phyloP scores from a whole-genome alignment of 2,329 filamentous ascomycete species.

The Magnaporthales sp. region DNA sequence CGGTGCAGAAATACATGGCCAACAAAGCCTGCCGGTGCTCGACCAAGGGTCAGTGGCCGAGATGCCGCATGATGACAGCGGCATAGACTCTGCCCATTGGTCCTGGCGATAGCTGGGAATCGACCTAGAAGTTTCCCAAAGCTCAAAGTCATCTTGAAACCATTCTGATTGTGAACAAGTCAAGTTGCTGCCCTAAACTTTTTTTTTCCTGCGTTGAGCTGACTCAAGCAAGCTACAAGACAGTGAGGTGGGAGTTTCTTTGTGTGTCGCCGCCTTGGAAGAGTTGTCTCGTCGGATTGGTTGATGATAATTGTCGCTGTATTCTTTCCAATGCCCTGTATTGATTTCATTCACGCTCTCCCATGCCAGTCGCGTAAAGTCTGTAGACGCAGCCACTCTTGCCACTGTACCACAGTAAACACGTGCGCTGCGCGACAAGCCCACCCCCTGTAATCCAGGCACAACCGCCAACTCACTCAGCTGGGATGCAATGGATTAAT shows the following conservation, averaged over 20 bases:
- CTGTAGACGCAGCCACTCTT: neutral
- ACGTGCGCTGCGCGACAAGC: neutral
- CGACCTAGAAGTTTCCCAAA: constrained; percentile 19
- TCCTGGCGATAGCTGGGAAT: constrained; percentile 13
- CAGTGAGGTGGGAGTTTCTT: neutral
- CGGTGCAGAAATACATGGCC: constrained; percentile 9
- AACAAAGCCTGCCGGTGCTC: constrained; percentile 6
- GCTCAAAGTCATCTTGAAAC: constrained; percentile 17
- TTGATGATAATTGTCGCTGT: neutral
- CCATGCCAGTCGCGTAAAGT: neutral
- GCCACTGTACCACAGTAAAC: constrained; percentile 1
- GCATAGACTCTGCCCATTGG: constrained; percentile 1
- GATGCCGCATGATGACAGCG: constrained; percentile 4
- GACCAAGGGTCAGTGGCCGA: constrained; percentile 5
- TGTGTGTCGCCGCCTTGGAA: neutral
- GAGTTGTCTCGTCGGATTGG: neutral
- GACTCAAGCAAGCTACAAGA: neutral
- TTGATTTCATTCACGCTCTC: too few relatives aligned
- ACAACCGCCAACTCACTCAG: neutral
- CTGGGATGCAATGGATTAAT: neutral
- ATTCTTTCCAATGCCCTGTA: neutral
- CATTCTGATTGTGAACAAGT: constrained; percentile 11
- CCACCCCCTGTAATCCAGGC: neutral
- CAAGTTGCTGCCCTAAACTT: neutral
- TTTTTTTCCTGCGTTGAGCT: neutral